Conservation (phyloP, 768 basidiomycete genomes). For the Termitomyces sp. region DNA sequence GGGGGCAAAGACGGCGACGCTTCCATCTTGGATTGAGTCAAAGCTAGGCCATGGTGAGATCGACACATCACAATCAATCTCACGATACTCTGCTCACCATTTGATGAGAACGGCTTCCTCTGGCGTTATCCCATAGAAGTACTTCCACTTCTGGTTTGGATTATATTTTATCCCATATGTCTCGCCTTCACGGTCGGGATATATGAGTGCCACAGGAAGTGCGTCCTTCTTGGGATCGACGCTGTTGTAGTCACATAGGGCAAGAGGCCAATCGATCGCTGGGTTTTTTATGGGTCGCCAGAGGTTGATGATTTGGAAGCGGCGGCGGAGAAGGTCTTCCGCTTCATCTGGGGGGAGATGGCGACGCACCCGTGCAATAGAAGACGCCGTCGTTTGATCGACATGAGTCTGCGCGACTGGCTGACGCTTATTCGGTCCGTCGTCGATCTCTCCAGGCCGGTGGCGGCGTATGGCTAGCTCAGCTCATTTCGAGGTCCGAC, state of each 20-base stretch:
- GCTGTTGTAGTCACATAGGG: slow-evolving; percentile 44
- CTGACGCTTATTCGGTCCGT: slow-evolving; percentile 32
- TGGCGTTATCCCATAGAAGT: slow-evolving; percentile 37
- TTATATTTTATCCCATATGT: slow-evolving; percentile 41
- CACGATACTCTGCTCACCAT: slow-evolving; percentile 30
- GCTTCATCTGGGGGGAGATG: slow-evolving; percentile 45
- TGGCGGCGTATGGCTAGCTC: slow-evolving; percentile 27
- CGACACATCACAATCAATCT: background rate
- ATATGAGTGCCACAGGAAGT: slow-evolving; percentile 38
- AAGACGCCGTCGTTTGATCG: slow-evolving; percentile 44
- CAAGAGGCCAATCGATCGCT: slow-evolving; percentile 46
- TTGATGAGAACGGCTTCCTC: slow-evolving; percentile 50
- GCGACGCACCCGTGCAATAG: slow-evolving; percentile 40
- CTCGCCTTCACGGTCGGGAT: slow-evolving; percentile 48
- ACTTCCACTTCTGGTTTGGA: slow-evolving; percentile 48
- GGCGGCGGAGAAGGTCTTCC: slow-evolving; percentile 34
- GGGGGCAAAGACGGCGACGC: slow-evolving; percentile 41
- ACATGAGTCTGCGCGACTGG: slow-evolving; percentile 44
- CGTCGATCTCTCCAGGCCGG: slow-evolving; percentile 30
- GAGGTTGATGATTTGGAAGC: slow-evolving; percentile 57
- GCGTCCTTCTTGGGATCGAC: slow-evolving; percentile 37
- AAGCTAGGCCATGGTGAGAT: slow-evolving; percentile 19
- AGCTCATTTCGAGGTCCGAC: background rate
- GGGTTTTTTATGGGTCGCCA: slow-evolving; percentile 51
- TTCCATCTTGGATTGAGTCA: slow-evolving; percentile 34